Evolutionary conservation across 495 filamentous ascomycete genomes (phyloP).

Genomic region (Aspergillus indologenus): DNA sequence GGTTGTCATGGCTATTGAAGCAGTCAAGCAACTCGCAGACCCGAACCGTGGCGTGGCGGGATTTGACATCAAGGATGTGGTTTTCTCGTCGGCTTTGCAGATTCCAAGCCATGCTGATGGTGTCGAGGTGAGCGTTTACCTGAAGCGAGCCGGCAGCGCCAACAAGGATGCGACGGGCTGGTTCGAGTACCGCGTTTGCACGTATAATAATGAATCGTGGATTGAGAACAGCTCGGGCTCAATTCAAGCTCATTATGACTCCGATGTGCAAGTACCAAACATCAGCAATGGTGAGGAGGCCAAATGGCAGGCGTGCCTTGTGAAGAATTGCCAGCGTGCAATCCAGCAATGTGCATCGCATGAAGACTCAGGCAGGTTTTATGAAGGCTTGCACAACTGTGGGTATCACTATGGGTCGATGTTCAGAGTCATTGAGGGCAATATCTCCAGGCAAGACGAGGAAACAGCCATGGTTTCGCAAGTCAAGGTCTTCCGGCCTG

Average conservation of each 20-base stretch:
- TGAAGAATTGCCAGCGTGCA: neutral
- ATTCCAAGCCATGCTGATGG: slow-evolving; percentile 28
- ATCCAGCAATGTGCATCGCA: neutral
- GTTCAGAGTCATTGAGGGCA: neutral
- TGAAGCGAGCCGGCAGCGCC: slow-evolving; percentile 14
- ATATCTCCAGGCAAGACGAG: neutral
- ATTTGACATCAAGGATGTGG: slow-evolving; percentile 30
- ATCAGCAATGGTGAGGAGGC: neutral
- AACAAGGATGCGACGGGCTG: slow-evolving; percentile 4
- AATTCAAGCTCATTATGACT: slow-evolving; percentile 21
- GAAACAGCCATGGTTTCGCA: neutral
- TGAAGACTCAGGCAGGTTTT: neutral
- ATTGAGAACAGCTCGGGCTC: slow-evolving; percentile 21
- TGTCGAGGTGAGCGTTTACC: slow-evolving; percentile 33
- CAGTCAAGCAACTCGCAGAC: slow-evolving; percentile 23
- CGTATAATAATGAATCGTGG: slow-evolving; percentile 14
- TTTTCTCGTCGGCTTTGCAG: slow-evolving; percentile 29
- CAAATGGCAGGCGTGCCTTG: neutral
- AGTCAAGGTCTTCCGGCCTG: neutral
- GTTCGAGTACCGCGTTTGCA: slow-evolving; percentile 21
- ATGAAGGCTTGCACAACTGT: neutral
- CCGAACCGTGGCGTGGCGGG: slow-evolving; percentile 10
- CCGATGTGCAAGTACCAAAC: neutral
- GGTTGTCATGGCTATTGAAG: slow-evolving; percentile 41
- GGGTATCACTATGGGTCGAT: slow-evolving; percentile 6